Percentiles rank a stretch among this genome's conserved stretches.
Conservation (phyloP, 116 monocot genomes). For the Papilionanthe hybrid region DNA sequence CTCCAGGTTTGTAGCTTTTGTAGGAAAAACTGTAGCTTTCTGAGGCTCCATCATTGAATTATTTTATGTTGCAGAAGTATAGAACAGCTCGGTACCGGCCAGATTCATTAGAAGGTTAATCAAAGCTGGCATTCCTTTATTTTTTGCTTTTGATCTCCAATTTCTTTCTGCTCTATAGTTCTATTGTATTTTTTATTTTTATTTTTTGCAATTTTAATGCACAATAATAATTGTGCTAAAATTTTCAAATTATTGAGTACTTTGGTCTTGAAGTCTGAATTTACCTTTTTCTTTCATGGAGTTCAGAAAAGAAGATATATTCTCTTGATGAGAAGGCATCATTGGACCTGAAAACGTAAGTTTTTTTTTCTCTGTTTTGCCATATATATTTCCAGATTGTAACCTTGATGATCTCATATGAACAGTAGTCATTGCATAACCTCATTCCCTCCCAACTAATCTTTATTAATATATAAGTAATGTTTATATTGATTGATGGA, state of each 20-base stretch:
- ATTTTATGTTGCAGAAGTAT: conserved; percentile 62
- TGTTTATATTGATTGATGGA: background rate
- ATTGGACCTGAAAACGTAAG: conserved; percentile 77
- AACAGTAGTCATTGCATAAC: background rate
- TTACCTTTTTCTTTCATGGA: conserved; percentile 31
- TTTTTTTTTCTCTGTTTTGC: background rate
- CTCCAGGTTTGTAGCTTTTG: conserved; percentile 54
- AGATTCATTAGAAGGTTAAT: conserved; percentile 70
- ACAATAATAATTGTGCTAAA: background rate
- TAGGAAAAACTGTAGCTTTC: conserved; percentile 1
- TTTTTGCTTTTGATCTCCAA: background rate
- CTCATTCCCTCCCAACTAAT: background rate
- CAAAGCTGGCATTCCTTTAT: background rate
- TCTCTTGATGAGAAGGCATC: conserved; percentile 43
- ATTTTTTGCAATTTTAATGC: background rate
- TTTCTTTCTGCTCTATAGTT: background rate
- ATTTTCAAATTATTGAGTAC: background rate
- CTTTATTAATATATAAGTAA: background rate
- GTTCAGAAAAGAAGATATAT: conserved; percentile 47
- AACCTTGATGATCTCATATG: background rate
- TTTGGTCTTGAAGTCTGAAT: background rate
- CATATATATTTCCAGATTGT: background rate
- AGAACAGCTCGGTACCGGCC: conserved; percentile 65
- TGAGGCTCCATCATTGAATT: conserved; percentile 2
- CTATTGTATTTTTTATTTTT: background rate